Base-by-base conservation (phyloP, 495 filamentous ascomycete species). In the Xylaria cubensis region DNA sequence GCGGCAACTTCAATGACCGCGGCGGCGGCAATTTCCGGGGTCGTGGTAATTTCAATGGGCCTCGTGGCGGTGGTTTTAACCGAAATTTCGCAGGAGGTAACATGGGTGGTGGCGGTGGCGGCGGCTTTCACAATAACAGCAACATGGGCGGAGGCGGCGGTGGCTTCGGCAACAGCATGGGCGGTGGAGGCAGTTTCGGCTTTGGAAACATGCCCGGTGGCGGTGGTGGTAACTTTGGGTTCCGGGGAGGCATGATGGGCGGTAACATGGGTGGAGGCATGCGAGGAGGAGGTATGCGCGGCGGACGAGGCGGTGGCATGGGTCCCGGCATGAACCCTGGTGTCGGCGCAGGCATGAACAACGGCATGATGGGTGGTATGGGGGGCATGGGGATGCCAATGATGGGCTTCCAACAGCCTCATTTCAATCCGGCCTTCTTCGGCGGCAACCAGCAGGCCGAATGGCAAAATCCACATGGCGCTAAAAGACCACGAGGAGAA, bases 381-480 rank as follows among this genome's bases (percentile, higher is more conserved):
- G 87, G 84, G 36, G 81, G 78, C 76, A 92, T 93, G 90, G 85
- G 85, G 4, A 92, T 92, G 86, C 88, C 87, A 6, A 74, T 74
- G 55, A 72, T 85, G 78, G 90, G 88, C 70, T 94, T 94, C 82
- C 91, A 90, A 78, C 88, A 87, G 78, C 89, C 89, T 13, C 89
- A 88, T 70, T 97, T 96, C 82, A 95, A 94, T 78, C 92, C 92
- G 64, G 90, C 87, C 70, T 95, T 95, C 88, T 97, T 95, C 80
- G 83, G 84, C 68, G 85, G 86, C 69, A 88, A 90, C 75, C 88
- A 90, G 71, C 80, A 80, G 67, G 71, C 75, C 32, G 80, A 80
- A 41, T 91, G 78, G 74, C 92, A 92, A 89, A 96, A 97, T 75
- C 93, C 94, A 0, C 94, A 97, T 74, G 92, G 92, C 36, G 89